Percentiles rank a stretch among this genome's conserved stretches.
Evolutionary conservation across 345 rosid species (phyloP).

Genomic region (Carallia brachiata): DNA sequence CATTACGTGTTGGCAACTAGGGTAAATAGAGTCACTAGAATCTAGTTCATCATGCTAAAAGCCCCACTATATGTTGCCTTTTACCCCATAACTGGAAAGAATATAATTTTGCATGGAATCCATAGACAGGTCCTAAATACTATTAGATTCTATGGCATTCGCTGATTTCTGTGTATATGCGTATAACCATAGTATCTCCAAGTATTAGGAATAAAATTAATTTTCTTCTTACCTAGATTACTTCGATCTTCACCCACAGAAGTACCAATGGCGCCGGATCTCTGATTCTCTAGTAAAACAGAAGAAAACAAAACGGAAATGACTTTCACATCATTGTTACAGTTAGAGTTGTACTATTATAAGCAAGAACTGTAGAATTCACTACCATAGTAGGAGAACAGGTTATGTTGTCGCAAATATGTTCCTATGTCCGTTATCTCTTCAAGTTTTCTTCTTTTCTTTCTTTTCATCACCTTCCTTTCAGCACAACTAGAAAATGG

Average conservation of each 20-base stretch:
- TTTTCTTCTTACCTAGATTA: slow-evolving; percentile 18
- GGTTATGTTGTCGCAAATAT: slow-evolving; percentile 23
- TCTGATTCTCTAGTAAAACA: slow-evolving; percentile 20
- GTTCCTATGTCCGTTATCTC: slow-evolving; percentile 22
- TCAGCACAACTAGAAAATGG: slow-evolving; percentile 20
- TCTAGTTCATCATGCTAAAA: too few species aligned
- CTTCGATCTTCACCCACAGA: slow-evolving; percentile 4
- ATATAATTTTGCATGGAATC: background rate
- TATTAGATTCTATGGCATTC: too few species aligned
- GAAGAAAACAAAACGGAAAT: background rate
- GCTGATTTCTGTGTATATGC: too few species aligned
- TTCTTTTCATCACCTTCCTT: slow-evolving; percentile 29
- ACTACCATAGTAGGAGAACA: slow-evolving; percentile 34
- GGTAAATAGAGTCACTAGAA: too few species aligned
- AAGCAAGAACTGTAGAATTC: background rate
- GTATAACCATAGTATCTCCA: background rate
- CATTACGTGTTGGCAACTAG: too few species aligned
- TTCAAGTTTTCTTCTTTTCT: slow-evolving; percentile 30
- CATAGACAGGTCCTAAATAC: background rate
- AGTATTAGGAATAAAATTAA: background rate
- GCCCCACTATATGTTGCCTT: background rate
- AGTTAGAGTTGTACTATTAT: background rate
- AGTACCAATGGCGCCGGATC: slow-evolving; percentile 16
- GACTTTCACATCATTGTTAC: background rate
- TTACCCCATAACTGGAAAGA: background rate